These are phyloP conservation scores for Suillus subalutaceus DNA, from an alignment of 768 basidiomycete species.

Conservation along the genomic window DNA sequence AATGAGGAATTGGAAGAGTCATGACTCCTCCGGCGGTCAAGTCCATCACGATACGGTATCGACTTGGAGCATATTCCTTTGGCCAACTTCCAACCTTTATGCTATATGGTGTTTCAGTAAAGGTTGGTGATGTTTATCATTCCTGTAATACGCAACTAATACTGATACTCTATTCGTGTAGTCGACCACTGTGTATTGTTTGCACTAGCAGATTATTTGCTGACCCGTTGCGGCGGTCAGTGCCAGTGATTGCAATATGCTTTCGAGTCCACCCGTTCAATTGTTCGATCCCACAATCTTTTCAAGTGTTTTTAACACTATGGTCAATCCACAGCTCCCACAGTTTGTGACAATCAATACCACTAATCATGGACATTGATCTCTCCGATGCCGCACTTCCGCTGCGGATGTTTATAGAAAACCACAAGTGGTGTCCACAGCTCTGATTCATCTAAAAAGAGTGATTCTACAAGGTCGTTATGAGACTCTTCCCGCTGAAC, in stretches of 20 bases:
- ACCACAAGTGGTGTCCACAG: background rate
- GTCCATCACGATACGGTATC: background rate
- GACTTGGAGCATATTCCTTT: too few species aligned
- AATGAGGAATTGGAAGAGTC: background rate
- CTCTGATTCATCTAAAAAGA: background rate
- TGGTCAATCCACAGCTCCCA: background rate
- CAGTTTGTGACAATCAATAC: background rate
- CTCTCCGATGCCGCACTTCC: background rate
- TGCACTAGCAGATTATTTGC: background rate
- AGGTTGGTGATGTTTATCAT: background rate
- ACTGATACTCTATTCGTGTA: background rate
- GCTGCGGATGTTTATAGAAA: background rate
- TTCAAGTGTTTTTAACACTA: too few species aligned
- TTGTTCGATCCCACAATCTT: background rate
- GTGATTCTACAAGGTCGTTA: background rate
- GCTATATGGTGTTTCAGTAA: background rate
- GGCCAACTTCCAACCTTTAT: background rate
- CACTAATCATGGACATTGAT: background rate
- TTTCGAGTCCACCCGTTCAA: background rate
- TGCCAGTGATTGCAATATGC: background rate
- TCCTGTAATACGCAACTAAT: background rate
- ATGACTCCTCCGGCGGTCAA: background rate
- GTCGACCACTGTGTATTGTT: background rate
- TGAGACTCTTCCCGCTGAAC: background rate
- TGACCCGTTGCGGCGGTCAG: background rate